Conservation (phyloP, 441 rosid species). For the Populus tomentosa region DNA sequence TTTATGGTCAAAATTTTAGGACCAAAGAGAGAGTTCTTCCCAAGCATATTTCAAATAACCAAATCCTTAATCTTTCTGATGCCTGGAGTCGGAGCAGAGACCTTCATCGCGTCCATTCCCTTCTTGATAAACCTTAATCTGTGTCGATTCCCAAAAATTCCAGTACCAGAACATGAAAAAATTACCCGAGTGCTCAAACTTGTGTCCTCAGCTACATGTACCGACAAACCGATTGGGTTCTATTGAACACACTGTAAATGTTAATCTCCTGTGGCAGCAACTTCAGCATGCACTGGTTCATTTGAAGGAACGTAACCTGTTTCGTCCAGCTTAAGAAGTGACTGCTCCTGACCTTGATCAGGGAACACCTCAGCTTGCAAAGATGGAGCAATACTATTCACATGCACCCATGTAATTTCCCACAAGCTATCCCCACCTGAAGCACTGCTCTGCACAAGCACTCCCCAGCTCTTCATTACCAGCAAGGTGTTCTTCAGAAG, state of each 20-base stretch:
- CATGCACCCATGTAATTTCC: constrained; percentile 91
- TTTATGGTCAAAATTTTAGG: neutral
- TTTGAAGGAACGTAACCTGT: constrained; percentile 28
- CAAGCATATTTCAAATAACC: neutral
- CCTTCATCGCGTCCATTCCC: neutral
- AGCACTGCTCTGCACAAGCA: constrained; percentile 73
- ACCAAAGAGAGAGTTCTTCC: neutral
- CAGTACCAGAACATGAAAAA: no score
- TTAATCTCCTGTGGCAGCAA: constrained; percentile 25
- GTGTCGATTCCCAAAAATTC: no score
- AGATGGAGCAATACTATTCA: constrained; percentile 68
- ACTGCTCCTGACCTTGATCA: constrained; percentile 43
- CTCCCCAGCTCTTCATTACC: constrained; percentile 60
- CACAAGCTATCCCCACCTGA: constrained; percentile 93
- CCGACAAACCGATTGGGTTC: constrained; percentile 7
- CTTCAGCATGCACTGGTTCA: constrained; percentile 27
- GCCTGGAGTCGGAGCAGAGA: neutral
- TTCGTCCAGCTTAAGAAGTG: constrained; percentile 22
- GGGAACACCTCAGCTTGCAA: constrained; percentile 84
- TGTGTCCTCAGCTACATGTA: constrained; percentile 2
- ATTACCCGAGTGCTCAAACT: neutral
- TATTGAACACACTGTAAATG: neutral
- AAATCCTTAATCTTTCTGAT: neutral
- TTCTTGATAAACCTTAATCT: neutral
- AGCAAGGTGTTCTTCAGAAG: constrained; percentile 34